Base-by-base conservation (phyloP, 2,329 filamentous ascomycete species). In the Talaromyces amestolkiae region DNA sequence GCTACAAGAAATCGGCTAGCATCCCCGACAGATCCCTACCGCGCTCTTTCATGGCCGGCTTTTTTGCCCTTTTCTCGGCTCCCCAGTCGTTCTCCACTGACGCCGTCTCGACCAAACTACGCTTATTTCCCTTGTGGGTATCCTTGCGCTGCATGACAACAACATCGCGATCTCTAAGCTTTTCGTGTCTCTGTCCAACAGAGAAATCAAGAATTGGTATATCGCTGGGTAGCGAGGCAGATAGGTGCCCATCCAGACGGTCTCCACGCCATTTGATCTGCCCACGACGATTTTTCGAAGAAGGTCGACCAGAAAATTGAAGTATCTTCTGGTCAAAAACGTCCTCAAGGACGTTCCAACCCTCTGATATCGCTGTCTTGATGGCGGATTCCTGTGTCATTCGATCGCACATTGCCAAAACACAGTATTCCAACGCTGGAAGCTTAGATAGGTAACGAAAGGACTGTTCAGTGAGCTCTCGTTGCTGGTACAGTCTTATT, bases 391-490 rank as follows among this genome's bases (percentile, higher is more conserved):
- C 61, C 65, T 61, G 70, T 41, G 69, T 70, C 62, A 80, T 66
- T 6, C 66, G 62, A 2, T 68, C 69, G 61, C 78, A 81, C 39
- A 72, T 71, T 13, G 72, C 72, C 3, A 76, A 66, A 17, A 81
- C 66, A 22, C 81, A 66, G 15, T 74, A 58, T n/a, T 71, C 72
- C 27, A 82, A 65, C 9, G 72, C 71, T 3, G 78, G 78, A 43
- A 82, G 74, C 3, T 60, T 58, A 19, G 69, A 66, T 15, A 81
- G 66, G 65, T 77, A 77, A 37, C 70, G 69, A 53, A 81, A 74
- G 3, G 74, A 65, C 19, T 72, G 69, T 17, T 65, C 54, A 3
- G 75, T 76, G 1, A 81, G 35, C 4, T 73, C 65, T 7, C 67
- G 62, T 60, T 81, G 79, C 43, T 72, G 65, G 27, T 70, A 70